phyloP scores from a whole-genome alignment of 208 protist species.

The Porcisia deanei region DNA sequence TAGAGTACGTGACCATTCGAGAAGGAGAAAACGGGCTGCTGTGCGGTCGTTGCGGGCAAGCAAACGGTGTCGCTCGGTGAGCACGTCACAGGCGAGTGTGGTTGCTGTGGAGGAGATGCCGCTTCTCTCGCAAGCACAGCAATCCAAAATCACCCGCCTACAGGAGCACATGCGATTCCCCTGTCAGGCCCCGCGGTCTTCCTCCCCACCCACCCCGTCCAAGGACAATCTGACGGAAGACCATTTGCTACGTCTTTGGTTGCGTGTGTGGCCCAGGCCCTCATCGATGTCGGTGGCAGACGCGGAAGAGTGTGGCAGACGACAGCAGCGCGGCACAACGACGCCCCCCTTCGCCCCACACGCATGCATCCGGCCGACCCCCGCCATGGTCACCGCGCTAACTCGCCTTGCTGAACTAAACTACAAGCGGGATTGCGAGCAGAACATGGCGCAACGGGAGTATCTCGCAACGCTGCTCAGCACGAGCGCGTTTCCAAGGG shows the following conservation, averaged over 20 bases:
- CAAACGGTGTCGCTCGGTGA: constrained; percentile 4
- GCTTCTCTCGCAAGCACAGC: constrained; percentile 1
- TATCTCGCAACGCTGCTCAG: neutral
- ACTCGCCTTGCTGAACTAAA: constrained; percentile 5
- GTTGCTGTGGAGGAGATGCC: neutral
- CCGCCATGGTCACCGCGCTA: constrained; percentile 19
- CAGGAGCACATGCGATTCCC: constrained; percentile 1
- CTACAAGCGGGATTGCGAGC: constrained; percentile 12
- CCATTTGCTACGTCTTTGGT: constrained; percentile 17
- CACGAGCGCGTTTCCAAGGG: neutral
- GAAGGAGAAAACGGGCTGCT: neutral
- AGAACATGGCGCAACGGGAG: constrained; percentile 1
- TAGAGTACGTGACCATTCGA: neutral
- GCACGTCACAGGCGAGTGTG: neutral
- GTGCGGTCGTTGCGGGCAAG: neutral
- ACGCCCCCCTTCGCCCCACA: neutral
- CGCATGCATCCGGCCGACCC: constrained; percentile 14
- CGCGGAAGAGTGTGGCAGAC: neutral
- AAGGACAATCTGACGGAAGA: neutral
- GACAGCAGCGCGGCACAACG: neutral
- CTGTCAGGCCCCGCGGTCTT: no score
- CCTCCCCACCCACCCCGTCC: neutral
- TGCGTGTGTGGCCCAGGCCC: constrained; percentile 19
- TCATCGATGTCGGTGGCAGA: neutral
- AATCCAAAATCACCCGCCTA: neutral